A percentile compares a stretch with the other conserved stretches of the same genome.
These are phyloP conservation scores for Asterochloris erici DNA, from an alignment of 139 green algal species.

Conservation along the genomic window DNA sequence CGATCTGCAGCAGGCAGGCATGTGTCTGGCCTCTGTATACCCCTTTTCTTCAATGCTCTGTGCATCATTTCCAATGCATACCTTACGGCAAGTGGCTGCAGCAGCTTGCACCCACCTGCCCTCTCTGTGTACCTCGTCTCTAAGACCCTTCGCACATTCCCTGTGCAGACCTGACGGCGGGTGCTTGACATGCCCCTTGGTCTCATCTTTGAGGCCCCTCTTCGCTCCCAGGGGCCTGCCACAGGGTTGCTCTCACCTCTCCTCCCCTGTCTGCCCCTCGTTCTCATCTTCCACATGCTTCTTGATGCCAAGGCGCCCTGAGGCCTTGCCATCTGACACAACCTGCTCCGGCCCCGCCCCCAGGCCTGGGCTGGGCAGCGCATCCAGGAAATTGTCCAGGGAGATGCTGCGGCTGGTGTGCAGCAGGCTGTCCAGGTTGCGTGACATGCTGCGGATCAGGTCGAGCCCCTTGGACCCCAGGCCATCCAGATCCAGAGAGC, in stretches of 20 bases:
- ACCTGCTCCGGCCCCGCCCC: background rate
- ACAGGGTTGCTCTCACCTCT: background rate
- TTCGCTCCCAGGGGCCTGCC: too few species aligned
- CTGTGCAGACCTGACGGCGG: too few species aligned
- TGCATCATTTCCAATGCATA: too few species aligned
- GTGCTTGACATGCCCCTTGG: too few species aligned
- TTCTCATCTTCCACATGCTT: background rate
- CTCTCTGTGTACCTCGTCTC: too few species aligned
- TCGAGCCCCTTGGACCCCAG: too few species aligned
- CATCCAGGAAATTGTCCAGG: background rate
- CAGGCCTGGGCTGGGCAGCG: background rate
- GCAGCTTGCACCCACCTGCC: too few species aligned
- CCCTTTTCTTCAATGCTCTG: too few species aligned
- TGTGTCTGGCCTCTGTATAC: background rate
- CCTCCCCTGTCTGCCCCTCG: conserved; percentile 2
- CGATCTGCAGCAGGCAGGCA: background rate
- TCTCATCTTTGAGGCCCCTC: too few species aligned
- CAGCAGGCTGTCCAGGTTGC: conserved; percentile 1
- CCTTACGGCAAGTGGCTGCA: too few species aligned
- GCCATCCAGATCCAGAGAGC: too few species aligned
- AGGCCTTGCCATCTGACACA: conserved; percentile 1
- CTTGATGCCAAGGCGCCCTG: background rate
- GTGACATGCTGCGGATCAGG: conserved; percentile 7
- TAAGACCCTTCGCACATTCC: too few species aligned
- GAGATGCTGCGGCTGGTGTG: background rate